Evolutionary conservation across 257 asterid genomes (phyloP), one percentile per base, ranked within the genome.

Genomic region (Scutellaria minor): DNA sequence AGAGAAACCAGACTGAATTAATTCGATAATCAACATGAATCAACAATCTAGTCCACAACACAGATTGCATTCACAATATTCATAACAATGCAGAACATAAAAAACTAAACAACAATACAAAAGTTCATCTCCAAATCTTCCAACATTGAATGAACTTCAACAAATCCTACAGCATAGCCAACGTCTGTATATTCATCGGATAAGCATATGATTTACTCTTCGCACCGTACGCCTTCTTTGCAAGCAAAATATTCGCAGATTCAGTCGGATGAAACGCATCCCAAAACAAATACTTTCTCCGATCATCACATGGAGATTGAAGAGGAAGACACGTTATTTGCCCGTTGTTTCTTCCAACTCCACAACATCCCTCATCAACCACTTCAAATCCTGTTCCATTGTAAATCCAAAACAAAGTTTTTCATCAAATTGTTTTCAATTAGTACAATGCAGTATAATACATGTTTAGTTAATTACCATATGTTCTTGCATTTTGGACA

Each of bases 221-320:
- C 12, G 96, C 81, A 67, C 54, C 72, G 50, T 83, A 90, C 0
- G 97, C 87, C 52, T 79, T 85, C 88, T 90, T 85, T 1, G 95
- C 98, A 39, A 90, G 85, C 65, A 93, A 27, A n/a, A 89, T 81
- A 66, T 93, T 90, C 7, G 98, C 96, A 39, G 82, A 80, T 77
- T 90, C 97, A 6, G 97, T 88, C 5, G 98, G 98, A 72, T 92
- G 98, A 80, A 90, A 92, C 9, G 97, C 96, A 51, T 92, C 98
- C 96, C 96, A 92, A 50, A 90, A 92, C 5, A 92, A 1, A 82
- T 88, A 90, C 44, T 82, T 88, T 13, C 39, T 57, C 0, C 98
- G 82, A 48, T 90, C 85, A 7, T 80, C 79, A 5, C 96, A 92
- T 3, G 98, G 93, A 15, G 51, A 82, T 70, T 87, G 90, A 11